Percentiles rank a stretch among this genome's conserved stretches.
Evolutionary conservation across 139 green algal genomes (phyloP).

Genomic region (Coelastrella sp.): DNA sequence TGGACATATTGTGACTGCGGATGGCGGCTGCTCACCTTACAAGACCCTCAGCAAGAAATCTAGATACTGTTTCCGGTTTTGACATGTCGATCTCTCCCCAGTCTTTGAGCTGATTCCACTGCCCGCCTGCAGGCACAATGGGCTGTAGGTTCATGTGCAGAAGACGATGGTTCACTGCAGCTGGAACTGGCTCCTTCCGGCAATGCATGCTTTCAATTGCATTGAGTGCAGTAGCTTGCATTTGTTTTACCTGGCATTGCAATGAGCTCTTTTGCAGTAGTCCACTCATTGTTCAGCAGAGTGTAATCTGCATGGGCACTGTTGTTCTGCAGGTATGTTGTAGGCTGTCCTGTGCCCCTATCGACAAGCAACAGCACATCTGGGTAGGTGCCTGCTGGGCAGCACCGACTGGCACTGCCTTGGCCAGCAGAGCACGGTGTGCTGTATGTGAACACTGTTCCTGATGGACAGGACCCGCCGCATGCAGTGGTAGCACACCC

Average conservation of each 20-base stretch:
- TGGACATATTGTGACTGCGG: too few species aligned
- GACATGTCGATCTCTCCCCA: conserved; percentile 58
- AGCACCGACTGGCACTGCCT: conserved; percentile 42
- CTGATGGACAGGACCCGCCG: conserved; percentile 29
- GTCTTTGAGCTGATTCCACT: conserved; percentile 48
- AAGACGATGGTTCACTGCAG: background rate
- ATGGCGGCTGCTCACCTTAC: background rate
- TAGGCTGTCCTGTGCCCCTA: conserved; percentile 33
- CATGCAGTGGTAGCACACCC: conserved; percentile 44
- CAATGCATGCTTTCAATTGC: too few species aligned
- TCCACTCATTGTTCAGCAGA: conserved; percentile 1
- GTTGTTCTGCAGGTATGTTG: background rate
- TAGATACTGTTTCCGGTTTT: background rate
- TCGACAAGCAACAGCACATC: conserved; percentile 58
- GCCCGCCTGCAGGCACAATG: conserved; percentile 25
- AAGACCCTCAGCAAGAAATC: conserved; percentile 49
- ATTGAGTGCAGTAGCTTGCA: background rate
- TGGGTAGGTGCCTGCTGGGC: conserved; percentile 46
- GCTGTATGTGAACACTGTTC: background rate
- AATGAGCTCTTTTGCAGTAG: conserved; percentile 47
- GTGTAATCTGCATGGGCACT: background rate
- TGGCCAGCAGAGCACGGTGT: background rate
- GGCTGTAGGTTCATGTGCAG: background rate
- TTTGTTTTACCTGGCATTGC: conserved; percentile 49
- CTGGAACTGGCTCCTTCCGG: background rate